Evolutionary conservation across 139 green algal species (phyloP).

Genomic region (Chlamydomonas schloesseri): DNA sequence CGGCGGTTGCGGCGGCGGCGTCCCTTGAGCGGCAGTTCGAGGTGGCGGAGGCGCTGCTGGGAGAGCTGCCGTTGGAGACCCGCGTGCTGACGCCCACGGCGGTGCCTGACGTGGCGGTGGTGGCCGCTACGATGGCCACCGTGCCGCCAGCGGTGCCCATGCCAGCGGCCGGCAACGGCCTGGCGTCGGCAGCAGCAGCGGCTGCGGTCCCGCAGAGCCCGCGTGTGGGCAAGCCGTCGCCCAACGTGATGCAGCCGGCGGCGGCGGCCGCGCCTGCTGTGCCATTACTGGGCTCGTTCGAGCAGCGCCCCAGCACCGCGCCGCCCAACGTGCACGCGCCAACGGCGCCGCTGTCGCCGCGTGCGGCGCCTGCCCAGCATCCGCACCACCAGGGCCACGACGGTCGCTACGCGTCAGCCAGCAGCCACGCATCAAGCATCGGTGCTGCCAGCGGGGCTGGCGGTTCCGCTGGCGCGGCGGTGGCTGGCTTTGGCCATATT

Average conservation of each 20-base stretch:
- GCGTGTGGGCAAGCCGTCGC: too few species aligned
- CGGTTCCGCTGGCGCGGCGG: too few species aligned
- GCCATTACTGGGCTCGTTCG: neutral
- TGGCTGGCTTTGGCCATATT: too few species aligned
- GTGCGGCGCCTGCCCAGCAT: neutral
- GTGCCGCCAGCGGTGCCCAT: neutral
- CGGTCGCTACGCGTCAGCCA: neutral
- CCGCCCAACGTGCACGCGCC: neutral
- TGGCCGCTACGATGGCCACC: too few species aligned
- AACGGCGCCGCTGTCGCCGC: neutral
- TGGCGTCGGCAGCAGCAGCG: neutral
- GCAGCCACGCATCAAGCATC: too few species aligned
- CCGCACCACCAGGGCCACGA: neutral
- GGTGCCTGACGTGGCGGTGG: neutral
- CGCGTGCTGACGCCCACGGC: neutral
- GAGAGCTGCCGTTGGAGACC: constrained; percentile 28
- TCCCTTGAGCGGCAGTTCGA: constrained; percentile 18
- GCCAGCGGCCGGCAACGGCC: neutral
- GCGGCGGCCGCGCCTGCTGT: too few species aligned
- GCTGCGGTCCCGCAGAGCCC: neutral
- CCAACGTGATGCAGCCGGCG: too few species aligned
- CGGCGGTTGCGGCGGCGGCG: neutral
- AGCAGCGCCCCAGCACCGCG: neutral
- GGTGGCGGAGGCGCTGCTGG: constrained; percentile 12
- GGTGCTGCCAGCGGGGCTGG: too few species aligned